These are phyloP conservation scores for Nakazawaea sp. DNA, from an alignment of 805 yeast species.

Conservation along the genomic window DNA sequence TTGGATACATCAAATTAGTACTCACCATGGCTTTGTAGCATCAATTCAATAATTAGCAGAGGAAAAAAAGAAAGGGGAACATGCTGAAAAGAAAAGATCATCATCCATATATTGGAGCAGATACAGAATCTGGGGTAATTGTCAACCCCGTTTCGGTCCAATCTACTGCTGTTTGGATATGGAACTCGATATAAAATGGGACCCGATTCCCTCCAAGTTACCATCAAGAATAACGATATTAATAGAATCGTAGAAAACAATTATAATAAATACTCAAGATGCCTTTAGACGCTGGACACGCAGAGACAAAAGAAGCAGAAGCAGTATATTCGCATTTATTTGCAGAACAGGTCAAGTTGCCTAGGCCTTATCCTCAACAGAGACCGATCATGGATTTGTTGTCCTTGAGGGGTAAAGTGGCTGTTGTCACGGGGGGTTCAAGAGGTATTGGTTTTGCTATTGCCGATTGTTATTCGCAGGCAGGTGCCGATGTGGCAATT, in stretches of 20 bases:
- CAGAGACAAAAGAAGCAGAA: too few relatives aligned
- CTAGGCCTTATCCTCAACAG: constrained; percentile 6
- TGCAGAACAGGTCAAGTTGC: constrained; percentile 6
- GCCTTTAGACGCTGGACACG: constrained; percentile 2
- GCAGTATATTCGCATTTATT: constrained; percentile 7
- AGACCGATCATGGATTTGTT: constrained; percentile 26
- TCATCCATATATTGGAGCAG: too few relatives aligned
- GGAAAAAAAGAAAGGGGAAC: too few relatives aligned
- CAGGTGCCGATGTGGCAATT: constrained; percentile 35
- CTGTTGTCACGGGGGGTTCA: constrained; percentile 35
- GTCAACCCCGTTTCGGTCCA: too few relatives aligned
- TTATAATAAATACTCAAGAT: neutral
- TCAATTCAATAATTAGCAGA: too few relatives aligned
- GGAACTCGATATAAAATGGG: too few relatives aligned
- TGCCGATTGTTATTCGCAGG: constrained; percentile 36
- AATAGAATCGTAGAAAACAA: neutral
- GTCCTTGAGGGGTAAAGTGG: constrained; percentile 34
- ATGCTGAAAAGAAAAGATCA: too few relatives aligned
- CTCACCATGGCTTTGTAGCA: too few relatives aligned
- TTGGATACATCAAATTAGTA: too few relatives aligned
- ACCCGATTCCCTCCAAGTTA: neutral
- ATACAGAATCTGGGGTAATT: too few relatives aligned
- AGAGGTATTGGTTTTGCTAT: constrained; percentile 34
- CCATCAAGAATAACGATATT: neutral
- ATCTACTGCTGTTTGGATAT: too few relatives aligned